Evolutionary conservation across 2,329 filamentous ascomycete genomes (phyloP).

Genomic region (Penicillium olsonii): DNA sequence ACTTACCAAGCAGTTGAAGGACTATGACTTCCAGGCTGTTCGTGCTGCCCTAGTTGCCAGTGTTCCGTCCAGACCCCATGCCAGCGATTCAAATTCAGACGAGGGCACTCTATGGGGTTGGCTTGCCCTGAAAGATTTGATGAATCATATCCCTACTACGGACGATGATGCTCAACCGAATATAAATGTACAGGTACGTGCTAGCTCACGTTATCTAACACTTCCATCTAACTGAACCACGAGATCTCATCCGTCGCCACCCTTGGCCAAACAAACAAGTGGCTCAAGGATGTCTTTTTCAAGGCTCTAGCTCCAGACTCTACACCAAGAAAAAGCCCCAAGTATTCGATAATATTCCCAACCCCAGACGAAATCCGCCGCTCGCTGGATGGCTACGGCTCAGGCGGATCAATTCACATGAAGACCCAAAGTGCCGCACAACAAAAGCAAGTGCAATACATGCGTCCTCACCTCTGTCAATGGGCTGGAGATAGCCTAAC

Average conservation of each 20-base stretch:
- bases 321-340: constrained; percentile 14
- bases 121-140: constrained; percentile 63
- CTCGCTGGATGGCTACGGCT: constrained; percentile 75
- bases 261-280: constrained; percentile 68
- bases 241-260: constrained; percentile 84
- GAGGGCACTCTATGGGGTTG: constrained; percentile 73
- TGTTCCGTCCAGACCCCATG: constrained; percentile 67
- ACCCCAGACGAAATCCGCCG: constrained; percentile 74
- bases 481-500: constrained; percentile 66
- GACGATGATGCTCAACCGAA: constrained; percentile 30
- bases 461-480: constrained; percentile 70
- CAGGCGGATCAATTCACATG: constrained; percentile 79
- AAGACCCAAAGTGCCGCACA: constrained; percentile 72
- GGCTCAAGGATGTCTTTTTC: constrained; percentile 69
- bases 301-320: constrained; percentile 36
- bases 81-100: constrained; percentile 43
- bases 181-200: constrained; percentile 37
- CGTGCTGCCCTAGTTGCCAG: constrained; percentile 75
- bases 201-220: not conserved
- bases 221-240: constrained; percentile 36
- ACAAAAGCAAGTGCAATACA: constrained; percentile 70
- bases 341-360: constrained; percentile 76
- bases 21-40: constrained; percentile 70
- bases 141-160: constrained; percentile 55
- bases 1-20: constrained; percentile 59